phyloP scores from a whole-genome alignment of 2,329 filamentous ascomycete genomes.

The Trichophyton equinum region DNA sequence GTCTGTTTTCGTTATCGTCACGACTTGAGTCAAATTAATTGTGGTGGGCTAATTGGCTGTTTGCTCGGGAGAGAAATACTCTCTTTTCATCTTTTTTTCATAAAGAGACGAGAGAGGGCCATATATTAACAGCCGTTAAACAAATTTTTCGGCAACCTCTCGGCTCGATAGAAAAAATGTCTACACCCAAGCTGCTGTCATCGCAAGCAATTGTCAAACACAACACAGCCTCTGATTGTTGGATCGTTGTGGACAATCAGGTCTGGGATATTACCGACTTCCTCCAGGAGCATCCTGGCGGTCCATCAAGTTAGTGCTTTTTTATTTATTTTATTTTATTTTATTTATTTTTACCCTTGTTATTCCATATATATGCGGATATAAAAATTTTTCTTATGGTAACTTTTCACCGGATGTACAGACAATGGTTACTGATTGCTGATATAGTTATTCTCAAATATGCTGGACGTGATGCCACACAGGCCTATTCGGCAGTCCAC shows the following conservation, averaged over 20 bases:
- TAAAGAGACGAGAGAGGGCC: not conserved
- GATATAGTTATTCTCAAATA: conserved; percentile 34
- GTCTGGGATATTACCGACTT: conserved; percentile 59
- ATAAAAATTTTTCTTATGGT: not conserved
- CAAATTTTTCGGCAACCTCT: not conserved
- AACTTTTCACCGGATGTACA: not conserved
- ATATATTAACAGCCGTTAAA: not conserved
- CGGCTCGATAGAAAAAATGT: not conserved
- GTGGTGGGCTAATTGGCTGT: not conserved
- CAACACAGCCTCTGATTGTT: conserved; percentile 41
- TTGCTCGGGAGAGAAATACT: not conserved
- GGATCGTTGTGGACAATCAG: conserved; percentile 56
- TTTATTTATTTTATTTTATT: too few species aligned
- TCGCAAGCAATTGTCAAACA: conserved; percentile 23
- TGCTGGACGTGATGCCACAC: conserved; percentile 35
- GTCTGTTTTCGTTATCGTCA: not conserved
- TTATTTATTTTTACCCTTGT: not conserved
- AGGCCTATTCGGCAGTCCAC: conserved; percentile 35
- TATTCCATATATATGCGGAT: not conserved
- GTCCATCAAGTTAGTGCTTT: conserved; percentile 31
- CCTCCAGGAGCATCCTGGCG: conserved; percentile 50
- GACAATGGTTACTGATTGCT: not conserved
- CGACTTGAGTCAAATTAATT: not conserved
- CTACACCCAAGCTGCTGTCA: conserved; percentile 3
- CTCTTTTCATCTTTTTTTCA: not conserved